phyloP scores from a whole-genome alignment of 116 monocot genomes.

The Iris pallida region DNA sequence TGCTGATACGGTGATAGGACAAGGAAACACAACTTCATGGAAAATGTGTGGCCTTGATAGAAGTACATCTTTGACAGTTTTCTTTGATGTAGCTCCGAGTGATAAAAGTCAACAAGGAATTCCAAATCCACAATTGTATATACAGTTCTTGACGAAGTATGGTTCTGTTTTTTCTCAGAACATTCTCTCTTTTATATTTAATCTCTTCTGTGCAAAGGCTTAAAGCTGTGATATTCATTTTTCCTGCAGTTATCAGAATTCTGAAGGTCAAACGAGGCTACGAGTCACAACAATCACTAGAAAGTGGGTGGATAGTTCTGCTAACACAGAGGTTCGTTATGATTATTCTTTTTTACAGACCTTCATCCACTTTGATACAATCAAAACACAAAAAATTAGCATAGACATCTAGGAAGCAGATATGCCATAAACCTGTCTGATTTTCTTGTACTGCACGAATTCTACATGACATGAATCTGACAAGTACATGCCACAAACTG shows the following conservation, averaged over 20 bases:
- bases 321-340: constrained; percentile 62
- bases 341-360: no score
- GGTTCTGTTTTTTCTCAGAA: constrained; percentile 1
- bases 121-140: constrained; percentile 65
- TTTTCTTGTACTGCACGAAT: no score
- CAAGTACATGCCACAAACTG: no score
- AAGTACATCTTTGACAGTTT: constrained; percentile 78
- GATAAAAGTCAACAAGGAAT: constrained; percentile 53
- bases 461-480: no score
- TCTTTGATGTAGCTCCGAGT: constrained; percentile 85
- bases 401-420: no score
- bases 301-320: constrained; percentile 71
- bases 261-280: constrained; percentile 77
- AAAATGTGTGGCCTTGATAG: constrained; percentile 90
- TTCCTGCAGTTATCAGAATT: constrained; percentile 65
- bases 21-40: constrained; percentile 85
- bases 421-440: no score
- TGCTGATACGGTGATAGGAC: constrained; percentile 66
- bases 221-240: constrained; percentile 2
- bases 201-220: neutral
- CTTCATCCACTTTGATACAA: no score
- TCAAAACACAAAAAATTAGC: no score
- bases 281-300: constrained; percentile 72
- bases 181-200: neutral
- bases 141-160: constrained; percentile 84